Conservation (phyloP, 306 rosid genomes). For the cucumber (Cucumis sativus) region Cucumber_9930_V3 NC_026659.2:491001-491500, state of each 20-base stretch:
- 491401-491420: not conserved
- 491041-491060: no score
- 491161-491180: not conserved
- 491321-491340: not conserved
- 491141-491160: not conserved
- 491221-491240: not conserved
- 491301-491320: not conserved
- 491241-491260: not conserved
- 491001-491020: no score
- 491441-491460: conserved; percentile 56
- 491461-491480: not conserved
- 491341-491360: not conserved
- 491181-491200: not conserved
- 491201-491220: not conserved
- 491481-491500: conserved; percentile 18
- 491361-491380: not conserved
- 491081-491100: no score
- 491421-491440: conserved; percentile 63
- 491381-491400: not conserved
- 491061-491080: no score
- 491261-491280: not conserved
- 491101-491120: no score
- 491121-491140: not conserved
- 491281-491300: not conserved
- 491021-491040: no score